Conservation (phyloP, 495 filamentous ascomycete species). For the Bathelium albidoporum region DNA sequence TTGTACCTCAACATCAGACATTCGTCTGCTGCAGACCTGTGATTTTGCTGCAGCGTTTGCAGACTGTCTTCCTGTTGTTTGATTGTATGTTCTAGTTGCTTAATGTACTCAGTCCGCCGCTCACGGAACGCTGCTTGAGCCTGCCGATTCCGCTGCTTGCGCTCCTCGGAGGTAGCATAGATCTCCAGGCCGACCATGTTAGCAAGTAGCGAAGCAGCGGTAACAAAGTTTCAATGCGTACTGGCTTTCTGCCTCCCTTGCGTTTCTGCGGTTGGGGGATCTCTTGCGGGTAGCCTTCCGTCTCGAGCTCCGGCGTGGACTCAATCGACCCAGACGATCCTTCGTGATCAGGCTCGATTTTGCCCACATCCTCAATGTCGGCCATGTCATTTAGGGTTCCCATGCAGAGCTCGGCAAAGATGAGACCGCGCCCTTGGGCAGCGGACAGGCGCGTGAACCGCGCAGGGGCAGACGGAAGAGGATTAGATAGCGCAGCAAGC, state of each 20-base stretch:
- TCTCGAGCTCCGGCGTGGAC: slow-evolving; percentile 46
- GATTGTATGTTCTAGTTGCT: slow-evolving; percentile 94
- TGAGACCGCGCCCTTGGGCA: slow-evolving; percentile 21
- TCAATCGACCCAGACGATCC: slow-evolving; percentile 30
- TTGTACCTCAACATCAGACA: slow-evolving; percentile 98
- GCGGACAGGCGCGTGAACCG: slow-evolving; percentile 15
- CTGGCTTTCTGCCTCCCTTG: slow-evolving; percentile 94
- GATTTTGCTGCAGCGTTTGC: slow-evolving; percentile 82
- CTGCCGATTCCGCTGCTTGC: slow-evolving; percentile 95
- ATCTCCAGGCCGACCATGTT: slow-evolving; percentile 46
- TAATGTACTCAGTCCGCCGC: slow-evolving; percentile 96
- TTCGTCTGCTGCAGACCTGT: slow-evolving; percentile 90
- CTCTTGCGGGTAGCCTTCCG: slow-evolving; percentile 47
- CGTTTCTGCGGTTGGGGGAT: slow-evolving; percentile 64
- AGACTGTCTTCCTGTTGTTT: slow-evolving; percentile 93
- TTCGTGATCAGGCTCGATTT: slow-evolving; percentile 26
- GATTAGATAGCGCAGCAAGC: background rate
- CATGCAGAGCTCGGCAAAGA: slow-evolving; percentile 27
- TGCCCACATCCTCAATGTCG: slow-evolving; percentile 28
- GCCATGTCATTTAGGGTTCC: slow-evolving; percentile 10
- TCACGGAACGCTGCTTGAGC: slow-evolving; percentile 96
- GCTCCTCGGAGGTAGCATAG: slow-evolving; percentile 95
- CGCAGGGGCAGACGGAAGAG: slow-evolving; percentile 20
- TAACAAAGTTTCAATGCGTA: slow-evolving; percentile 37
- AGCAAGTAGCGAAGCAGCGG: slow-evolving; percentile 16